Conservation (phyloP, 75 land plant species). For the Chamaecyparis obtusa region DNA sequence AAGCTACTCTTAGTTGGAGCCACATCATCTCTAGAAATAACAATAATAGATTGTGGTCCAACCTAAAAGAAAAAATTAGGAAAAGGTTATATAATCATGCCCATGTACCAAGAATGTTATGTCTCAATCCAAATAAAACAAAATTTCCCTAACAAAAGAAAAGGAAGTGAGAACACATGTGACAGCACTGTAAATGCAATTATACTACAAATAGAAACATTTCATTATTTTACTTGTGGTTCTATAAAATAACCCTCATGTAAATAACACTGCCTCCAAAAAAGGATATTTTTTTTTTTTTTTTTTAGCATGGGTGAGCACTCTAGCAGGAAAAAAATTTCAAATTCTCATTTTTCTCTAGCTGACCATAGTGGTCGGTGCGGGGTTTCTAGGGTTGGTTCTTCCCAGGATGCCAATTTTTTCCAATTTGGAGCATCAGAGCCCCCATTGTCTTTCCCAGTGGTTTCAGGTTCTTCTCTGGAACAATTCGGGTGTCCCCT, state of each 20-base stretch:
- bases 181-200: not conserved
- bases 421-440: no score
- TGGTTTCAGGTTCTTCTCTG: no score
- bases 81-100: not conserved
- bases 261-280: not conserved
- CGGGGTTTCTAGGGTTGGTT: no score
- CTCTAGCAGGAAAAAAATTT: no score
- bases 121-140: not conserved
- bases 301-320: no score
- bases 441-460: no score
- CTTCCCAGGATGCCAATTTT: no score
- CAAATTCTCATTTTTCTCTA: no score
- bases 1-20: slow-evolving; percentile 22
- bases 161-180: not conserved
- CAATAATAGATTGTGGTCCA: slow-evolving; percentile 93
- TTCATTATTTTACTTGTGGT: not conserved
- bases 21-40: slow-evolving; percentile 80
- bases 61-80: slow-evolving; percentile 45
- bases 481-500: no score
- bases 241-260: not conserved
- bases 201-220: not conserved
- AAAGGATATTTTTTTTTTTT: no score
- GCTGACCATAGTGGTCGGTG: no score
- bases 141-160: not conserved
- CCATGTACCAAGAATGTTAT: not conserved